Conservation (phyloP, 192 early-diverging fungal genomes). For the Irineochytrium annulatum region DNA sequence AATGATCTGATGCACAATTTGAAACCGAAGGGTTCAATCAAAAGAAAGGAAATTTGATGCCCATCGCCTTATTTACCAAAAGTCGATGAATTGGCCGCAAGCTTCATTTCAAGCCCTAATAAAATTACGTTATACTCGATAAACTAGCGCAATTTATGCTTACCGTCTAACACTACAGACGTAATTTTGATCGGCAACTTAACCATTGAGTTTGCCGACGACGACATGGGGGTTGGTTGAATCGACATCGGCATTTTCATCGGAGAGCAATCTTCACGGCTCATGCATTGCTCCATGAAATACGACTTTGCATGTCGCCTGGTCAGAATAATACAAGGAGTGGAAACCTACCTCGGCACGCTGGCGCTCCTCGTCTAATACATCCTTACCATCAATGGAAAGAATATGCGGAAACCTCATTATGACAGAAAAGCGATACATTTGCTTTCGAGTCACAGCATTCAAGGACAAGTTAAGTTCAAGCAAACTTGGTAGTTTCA, state of each 20-base stretch:
- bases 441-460: slow-evolving; percentile 49
- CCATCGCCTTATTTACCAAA: too few species aligned
- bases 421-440: slow-evolving; percentile 47
- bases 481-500: slow-evolving; percentile 52
- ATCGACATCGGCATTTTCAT: slow-evolving; percentile 18
- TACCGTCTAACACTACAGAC: slow-evolving; percentile 55
- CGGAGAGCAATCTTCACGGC: slow-evolving; percentile 28
- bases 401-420: slow-evolving; percentile 50
- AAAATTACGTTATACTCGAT: not conserved
- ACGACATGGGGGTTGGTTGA: not conserved
- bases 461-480: slow-evolving; percentile 48
- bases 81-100: slow-evolving; percentile 30
- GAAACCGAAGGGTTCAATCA: too few species aligned
- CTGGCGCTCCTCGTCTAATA: slow-evolving; percentile 49
- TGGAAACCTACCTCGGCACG: slow-evolving; percentile 36
- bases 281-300: slow-evolving; percentile 42
- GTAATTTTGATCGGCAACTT: slow-evolving; percentile 53
- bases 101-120: slow-evolving; percentile 46
- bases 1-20: too few species aligned
- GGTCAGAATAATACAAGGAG: not conserved
- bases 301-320: slow-evolving; percentile 19
- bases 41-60: too few species aligned
- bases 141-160: not conserved
- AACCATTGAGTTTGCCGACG: slow-evolving; percentile 8
- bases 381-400: slow-evolving; percentile 51